Evolutionary conservation across 176 grass and related monocot genomes (phyloP).

Genomic region (Musa troglodytarum): DNA sequence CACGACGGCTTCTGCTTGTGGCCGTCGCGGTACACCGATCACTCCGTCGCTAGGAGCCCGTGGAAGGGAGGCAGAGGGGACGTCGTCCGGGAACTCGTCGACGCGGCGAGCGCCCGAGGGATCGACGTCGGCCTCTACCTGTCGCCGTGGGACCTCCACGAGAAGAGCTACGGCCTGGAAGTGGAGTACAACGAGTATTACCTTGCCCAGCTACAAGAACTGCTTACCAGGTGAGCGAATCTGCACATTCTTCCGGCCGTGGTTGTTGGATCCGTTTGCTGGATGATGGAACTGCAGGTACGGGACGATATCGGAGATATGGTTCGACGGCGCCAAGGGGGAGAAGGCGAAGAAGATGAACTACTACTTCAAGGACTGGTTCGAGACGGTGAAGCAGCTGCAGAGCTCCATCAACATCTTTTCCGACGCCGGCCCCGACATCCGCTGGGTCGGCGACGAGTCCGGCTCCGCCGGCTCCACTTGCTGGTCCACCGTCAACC

Average conservation of each 20-base stretch:
- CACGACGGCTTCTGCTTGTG: conserved; percentile 97
- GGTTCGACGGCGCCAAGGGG: conserved; percentile 95
- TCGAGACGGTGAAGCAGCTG: conserved; percentile 68
- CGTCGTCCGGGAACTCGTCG: conserved; percentile 48
- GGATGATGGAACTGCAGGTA: conserved; percentile 25
- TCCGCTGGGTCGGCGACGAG: conserved; percentile 97
- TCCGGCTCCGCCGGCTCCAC: conserved; percentile 54
- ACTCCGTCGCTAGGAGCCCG: conserved; percentile 57
- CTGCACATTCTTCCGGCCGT: background rate
- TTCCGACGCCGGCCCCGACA: conserved; percentile 79
- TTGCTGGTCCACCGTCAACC: conserved; percentile 85
- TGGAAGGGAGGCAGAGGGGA: conserved; percentile 61
- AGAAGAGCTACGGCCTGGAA: conserved; percentile 57
- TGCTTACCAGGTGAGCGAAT: conserved; percentile 61
- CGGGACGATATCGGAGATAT: conserved; percentile 75
- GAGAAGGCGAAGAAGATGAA: conserved; percentile 72
- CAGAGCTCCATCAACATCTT: conserved; percentile 90
- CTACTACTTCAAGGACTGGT: conserved; percentile 90
- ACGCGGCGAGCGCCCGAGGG: conserved; percentile 23
- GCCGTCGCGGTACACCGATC: conserved; percentile 65
- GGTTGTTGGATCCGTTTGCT: too few species aligned
- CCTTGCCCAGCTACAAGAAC: conserved; percentile 67
- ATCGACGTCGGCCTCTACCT: conserved; percentile 70
- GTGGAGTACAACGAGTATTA: conserved; percentile 85
- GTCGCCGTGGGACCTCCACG: conserved; percentile 92